Evolutionary conservation across 108 stramenopile genomes (phyloP).

Genomic region (Epipyxis sp.): DNA sequence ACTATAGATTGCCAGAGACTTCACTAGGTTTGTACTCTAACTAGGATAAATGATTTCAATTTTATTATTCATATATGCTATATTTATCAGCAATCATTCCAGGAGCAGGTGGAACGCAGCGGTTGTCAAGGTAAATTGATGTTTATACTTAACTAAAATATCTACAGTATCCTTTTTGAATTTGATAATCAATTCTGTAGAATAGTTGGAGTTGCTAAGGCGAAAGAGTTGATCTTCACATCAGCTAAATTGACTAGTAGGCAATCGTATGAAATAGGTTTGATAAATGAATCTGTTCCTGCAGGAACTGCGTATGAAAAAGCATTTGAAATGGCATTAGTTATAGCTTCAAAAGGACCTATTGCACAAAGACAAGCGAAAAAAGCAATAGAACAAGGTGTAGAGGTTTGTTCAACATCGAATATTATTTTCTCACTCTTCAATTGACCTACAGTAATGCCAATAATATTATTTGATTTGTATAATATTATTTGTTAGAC

Average conservation of each 20-base stretch:
- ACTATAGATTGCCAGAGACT: constrained; percentile 92
- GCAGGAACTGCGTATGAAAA: constrained; percentile 31
- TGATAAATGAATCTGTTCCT: constrained; percentile 59
- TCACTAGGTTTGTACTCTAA: too few relatives aligned
- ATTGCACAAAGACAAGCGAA: constrained; percentile 71
- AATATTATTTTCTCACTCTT: too few relatives aligned
- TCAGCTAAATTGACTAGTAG: constrained; percentile 50
- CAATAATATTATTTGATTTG: too few relatives aligned
- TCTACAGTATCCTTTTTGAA: too few relatives aligned
- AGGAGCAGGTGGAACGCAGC: constrained; percentile 73
- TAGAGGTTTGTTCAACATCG: too few relatives aligned
- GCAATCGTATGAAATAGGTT: constrained; percentile 56
- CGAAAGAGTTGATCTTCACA: constrained; percentile 72
- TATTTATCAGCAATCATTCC: constrained; percentile 95
- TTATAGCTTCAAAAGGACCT: constrained; percentile 68
- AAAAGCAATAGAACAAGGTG: constrained; percentile 63
- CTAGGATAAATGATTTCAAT: too few relatives aligned
- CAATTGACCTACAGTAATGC: too few relatives aligned
- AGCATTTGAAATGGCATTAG: constrained; percentile 56
- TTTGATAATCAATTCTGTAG: too few relatives aligned
- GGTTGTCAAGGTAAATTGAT: too few relatives aligned
- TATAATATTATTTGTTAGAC: too few relatives aligned
- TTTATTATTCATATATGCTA: too few relatives aligned
- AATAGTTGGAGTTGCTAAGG: constrained; percentile 56
- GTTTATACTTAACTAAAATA: too few relatives aligned